Conservation (phyloP, 192 early-diverging fungal genomes). For the Dissophora ornata region DNA sequence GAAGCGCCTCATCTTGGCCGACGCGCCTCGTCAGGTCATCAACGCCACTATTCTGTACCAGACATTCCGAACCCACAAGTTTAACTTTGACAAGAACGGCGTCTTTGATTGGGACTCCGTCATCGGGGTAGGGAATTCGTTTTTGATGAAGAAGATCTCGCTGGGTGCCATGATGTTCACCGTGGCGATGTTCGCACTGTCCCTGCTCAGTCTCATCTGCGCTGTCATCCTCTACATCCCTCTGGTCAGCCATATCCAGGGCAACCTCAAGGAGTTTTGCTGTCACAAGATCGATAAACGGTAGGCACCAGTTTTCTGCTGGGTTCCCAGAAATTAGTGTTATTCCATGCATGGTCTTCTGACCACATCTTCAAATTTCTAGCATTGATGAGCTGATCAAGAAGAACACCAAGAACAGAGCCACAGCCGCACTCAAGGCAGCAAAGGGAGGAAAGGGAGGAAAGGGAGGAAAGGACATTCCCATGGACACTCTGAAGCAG, state of each 20-base stretch:
- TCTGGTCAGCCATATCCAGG: slow-evolving; percentile 78
- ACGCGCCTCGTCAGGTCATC: slow-evolving; percentile 83
- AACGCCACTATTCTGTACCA: slow-evolving; percentile 64
- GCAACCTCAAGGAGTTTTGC: slow-evolving; percentile 91
- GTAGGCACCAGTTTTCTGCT: no score
- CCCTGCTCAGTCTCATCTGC: slow-evolving; percentile 62
- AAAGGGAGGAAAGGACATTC: slow-evolving; percentile 27
- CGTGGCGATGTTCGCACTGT: slow-evolving; percentile 69
- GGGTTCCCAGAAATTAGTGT: slow-evolving; percentile 10
- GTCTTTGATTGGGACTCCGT: slow-evolving; percentile 37
- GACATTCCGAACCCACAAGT: slow-evolving; percentile 21
- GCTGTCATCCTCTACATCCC: slow-evolving; percentile 83
- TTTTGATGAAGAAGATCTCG: slow-evolving; percentile 34
- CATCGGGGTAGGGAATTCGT: background rate
- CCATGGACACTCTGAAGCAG: slow-evolving; percentile 24
- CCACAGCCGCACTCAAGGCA: slow-evolving; percentile 9
- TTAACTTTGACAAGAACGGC: no score
- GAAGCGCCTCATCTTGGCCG: slow-evolving; percentile 87
- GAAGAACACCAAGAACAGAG: slow-evolving; percentile 43
- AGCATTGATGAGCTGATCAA: slow-evolving; percentile 42
- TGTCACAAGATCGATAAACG: slow-evolving; percentile 92
- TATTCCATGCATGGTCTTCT: background rate
- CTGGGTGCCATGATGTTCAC: slow-evolving; percentile 69
- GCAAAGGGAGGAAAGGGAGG: slow-evolving; percentile 11
- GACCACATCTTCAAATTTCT: no score